These are phyloP conservation scores for Crataegus laevigata DNA, from an alignment of 306 rosid genomes.

Conservation along the genomic window DNA sequence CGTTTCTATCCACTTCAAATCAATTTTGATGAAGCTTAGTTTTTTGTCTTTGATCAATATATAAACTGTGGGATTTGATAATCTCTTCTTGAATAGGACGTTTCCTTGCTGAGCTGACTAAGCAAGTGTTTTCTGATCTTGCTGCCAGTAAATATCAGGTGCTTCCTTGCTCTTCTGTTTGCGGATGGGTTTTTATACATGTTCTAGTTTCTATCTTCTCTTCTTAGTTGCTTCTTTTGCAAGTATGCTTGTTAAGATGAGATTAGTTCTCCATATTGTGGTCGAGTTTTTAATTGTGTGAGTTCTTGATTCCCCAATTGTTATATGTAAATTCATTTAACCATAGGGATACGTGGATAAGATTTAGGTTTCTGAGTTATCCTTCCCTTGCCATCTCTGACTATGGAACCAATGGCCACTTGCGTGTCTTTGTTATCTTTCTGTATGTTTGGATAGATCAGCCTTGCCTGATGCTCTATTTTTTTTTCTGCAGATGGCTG, in stretches of 20 bases:
- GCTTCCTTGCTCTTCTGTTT: slow-evolving; percentile 14
- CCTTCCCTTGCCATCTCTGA: background rate
- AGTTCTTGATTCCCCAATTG: background rate
- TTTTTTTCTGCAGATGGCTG: slow-evolving; percentile 87
- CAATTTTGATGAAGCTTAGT: background rate
- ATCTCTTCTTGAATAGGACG: slow-evolving; percentile 47
- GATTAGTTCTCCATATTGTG: background rate
- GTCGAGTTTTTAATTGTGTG: background rate
- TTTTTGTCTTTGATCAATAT: background rate
- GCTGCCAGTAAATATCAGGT: slow-evolving; percentile 97
- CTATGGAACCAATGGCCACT: background rate
- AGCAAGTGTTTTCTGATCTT: slow-evolving; percentile 91
- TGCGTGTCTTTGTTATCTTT: background rate
- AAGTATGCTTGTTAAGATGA: background rate
- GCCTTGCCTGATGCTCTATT: background rate
- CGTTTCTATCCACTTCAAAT: background rate
- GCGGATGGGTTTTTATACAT: background rate
- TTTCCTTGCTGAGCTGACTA: slow-evolving; percentile 90
- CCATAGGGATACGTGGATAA: background rate
- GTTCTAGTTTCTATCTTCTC: background rate
- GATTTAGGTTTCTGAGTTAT: background rate
- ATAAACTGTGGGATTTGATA: background rate
- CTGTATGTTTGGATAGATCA: slow-evolving; percentile 1
- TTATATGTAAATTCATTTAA: background rate
- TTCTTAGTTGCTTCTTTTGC: background rate